Base-by-base conservation (phyloP, 768 basidiomycete species). In the Leucocoprinus leucothites region DNA sequence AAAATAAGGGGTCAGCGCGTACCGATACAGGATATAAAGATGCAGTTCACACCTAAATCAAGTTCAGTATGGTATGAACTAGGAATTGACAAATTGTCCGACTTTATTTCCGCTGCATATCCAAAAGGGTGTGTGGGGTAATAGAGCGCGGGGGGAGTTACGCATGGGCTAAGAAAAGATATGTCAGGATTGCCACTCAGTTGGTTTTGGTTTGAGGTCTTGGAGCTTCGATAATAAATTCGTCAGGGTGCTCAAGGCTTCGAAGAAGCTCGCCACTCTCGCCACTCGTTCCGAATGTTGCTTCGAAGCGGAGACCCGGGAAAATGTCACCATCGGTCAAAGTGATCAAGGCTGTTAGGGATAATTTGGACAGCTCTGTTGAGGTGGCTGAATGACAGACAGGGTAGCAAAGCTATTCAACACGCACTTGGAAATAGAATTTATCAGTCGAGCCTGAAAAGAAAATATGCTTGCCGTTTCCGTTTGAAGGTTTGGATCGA, bases 71-170 rank as follows among this genome's bases (percentile, higher is more conserved):
- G 31, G 28, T 26, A 34, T 46, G 16, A 35, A 53, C 22, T 53
- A 18, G 16, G 47, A 45, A 41, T 55, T 55, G 53, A 55, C 53
- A 55, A 35, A 9, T 19, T 28, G 18, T n/a, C 46, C 44, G 40
- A 34, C 11, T 40, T 46, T 45, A 16, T 14, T 41, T 38, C 48
- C 35, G 42, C 25, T 26, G 42, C 51, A 51, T 28, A 41, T 18
- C 21, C 26, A 25, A 40, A 46, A n/a, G 45, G 53, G 47, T 19
- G 36, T 48, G 51, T 21, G 42, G 42, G 28, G 31, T 34, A 34
- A 24, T 48, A 55, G 46, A 47, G 25, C 24, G 53, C 38, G 53
- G 46, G 34, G 31, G 46, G 18, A 52, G 22, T 34, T 28, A 13
- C 31, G 24, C 2, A 25, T 36, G 25, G 22, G 7, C 14, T 25